Base-by-base conservation (phyloP, 345 rosid species). In the Gossypium thurberi region DNA sequence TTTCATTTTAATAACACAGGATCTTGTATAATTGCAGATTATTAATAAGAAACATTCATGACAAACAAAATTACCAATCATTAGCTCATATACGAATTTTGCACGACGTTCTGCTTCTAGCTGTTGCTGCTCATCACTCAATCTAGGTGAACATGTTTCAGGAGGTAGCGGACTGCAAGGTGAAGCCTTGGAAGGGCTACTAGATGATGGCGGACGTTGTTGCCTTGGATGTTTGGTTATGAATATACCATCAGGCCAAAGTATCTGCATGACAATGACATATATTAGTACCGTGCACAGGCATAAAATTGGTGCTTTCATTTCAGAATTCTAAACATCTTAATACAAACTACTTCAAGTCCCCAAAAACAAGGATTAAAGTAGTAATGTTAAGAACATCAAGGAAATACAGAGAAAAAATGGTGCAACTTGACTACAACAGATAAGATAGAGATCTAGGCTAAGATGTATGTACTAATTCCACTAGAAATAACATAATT, bases 181-280 rank as follows among this genome's bases (percentile, higher is more conserved):
- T 2, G 85, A 79, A 78, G 81, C 57, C 63, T 20, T 78, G 43
- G 81, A 47, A 51, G 88, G 44, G 70, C 55, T 78, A 12, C 74
- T 42, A 14, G 88, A 73, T 62, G 84, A 50, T 56, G 84, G 84
- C 10, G 60, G 76, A 43, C 74, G 91, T 61, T 80, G 85, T 73
- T 93, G 84, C 80, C 85, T 96, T 66, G 97, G 98, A 85, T 89
- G 98, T 76, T 96, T 96, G 50, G 99, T 90, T 74, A 96, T 80
- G 78, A 96, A 96, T 73, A 96, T 86, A 42, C 99, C 98, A 87
- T 96, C 98, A 53, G 99, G 99, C 99, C 99, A 96, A 68, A 96
- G 91, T 77, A 96, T 89, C 99, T 96, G 78, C 28, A 64, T 9
- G 28, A 33, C 3, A 52, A 43, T 26, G 6, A 47, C 5, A 72